Evolutionary conservation across 495 filamentous ascomycete species (phyloP), one percentile per base, ranked within the genome.

Genomic region (Trypethelium eluteriae): DNA sequence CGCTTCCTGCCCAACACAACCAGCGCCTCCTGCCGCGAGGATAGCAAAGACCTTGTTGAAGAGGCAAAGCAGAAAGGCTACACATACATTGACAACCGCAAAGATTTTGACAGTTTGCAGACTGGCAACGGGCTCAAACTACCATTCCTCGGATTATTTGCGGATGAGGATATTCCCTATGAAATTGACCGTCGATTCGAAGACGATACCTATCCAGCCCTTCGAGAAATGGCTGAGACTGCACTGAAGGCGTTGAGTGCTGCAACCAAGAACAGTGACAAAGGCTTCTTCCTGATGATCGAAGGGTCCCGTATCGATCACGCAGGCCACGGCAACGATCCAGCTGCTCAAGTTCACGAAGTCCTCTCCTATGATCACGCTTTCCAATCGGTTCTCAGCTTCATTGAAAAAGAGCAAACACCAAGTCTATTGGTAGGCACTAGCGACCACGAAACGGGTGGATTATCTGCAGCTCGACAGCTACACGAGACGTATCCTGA

Each of bases 241-340:
- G 95, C 95, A 2, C 73, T 98, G 67, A 85, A 78, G 38, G 87
- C 88, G 2, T 82, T 98, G 16, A 86, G 86, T 67, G 84, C 86
- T n/a, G 95, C 93, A 0, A 98, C 95, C 0, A 80, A 84, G 73
- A 83, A 91, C 72, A 90, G 84, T 64, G 91, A 97, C 35, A 84
- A 96, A 75, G 94, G 94, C 1, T 98, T 98, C 82, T 98, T 98
- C 79, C 76, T 98, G 66, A 95, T 98, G 93, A 93, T 98, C 67
- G 94, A 98, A 75, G 94, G 94, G 4, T 93, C 89, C 70, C 83
- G 95, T 39, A 98, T 98, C 70, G 94, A 98, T 69, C 95, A 98
- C 75, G 93, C 94, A 2, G 95, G 92, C 12, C 94, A 98, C 72
- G 86, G 85, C 64, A 98, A 98, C 71, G 94, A 98, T 73, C 94